phyloP scores from a whole-genome alignment of 495 filamentous ascomycete genomes.

The Saxophila tyrrhenica region DNA sequence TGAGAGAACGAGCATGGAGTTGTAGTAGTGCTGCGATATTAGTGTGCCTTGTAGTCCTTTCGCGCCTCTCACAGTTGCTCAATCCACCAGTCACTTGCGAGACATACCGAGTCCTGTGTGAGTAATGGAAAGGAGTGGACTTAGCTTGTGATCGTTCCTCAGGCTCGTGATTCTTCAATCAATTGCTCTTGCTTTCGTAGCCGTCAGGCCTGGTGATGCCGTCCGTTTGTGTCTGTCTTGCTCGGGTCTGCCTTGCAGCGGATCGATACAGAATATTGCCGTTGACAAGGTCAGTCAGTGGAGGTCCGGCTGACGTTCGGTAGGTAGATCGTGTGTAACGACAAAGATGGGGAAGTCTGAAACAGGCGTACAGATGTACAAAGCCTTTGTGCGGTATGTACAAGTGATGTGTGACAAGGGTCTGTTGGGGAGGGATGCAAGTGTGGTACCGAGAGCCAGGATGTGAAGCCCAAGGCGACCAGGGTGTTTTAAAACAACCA shows the following conservation, averaged over 20 bases:
- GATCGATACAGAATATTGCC: neutral
- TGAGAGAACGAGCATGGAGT: no score
- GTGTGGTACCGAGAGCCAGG: neutral
- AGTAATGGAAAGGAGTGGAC: neutral
- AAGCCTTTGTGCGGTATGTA: neutral
- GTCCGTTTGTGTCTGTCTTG: neutral
- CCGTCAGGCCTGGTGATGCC: neutral
- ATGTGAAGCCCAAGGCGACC: neutral
- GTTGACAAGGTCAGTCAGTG: neutral
- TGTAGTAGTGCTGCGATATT: neutral
- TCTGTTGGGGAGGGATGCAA: neutral
- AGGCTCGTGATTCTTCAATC: neutral
- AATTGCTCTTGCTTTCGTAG: neutral
- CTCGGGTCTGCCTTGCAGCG: neutral
- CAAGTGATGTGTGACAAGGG: neutral
- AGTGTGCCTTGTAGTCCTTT: neutral
- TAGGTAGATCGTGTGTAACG: neutral
- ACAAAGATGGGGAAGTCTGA: neutral
- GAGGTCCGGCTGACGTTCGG: no score
- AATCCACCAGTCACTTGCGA: neutral
- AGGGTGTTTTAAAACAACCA: no score
- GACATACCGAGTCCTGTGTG: constrained; percentile 1
- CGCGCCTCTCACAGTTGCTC: neutral
- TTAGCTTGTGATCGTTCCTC: constrained; percentile 1
- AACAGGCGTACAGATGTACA: neutral